Evolutionary conservation across 1,284 basidiomycete genomes (phyloP).

Genomic region (Cryptococcus sp.): DNA sequence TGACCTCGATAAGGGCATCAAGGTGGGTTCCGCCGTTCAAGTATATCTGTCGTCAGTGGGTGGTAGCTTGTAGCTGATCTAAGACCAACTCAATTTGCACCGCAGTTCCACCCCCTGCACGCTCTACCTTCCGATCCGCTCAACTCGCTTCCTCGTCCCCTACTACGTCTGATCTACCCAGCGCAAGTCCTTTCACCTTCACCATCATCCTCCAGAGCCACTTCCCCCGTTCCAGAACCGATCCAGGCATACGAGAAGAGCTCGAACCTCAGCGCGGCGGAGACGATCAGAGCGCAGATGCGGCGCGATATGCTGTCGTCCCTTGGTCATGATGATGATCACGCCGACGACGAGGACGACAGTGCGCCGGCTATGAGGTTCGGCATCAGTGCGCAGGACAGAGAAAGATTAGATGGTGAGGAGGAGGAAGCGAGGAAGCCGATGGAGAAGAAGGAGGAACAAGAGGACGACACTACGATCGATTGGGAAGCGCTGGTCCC

Average conservation of each 20-base stretch:
- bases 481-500: slow-evolving; percentile 44
- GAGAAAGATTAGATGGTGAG: slow-evolving; percentile 4
- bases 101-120: slow-evolving; percentile 52
- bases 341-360: slow-evolving; percentile 22
- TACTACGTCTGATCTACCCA: slow-evolving; percentile 45
- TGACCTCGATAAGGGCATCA: slow-evolving; percentile 55
- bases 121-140: slow-evolving; percentile 42
- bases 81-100: not conserved
- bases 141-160: slow-evolving; percentile 39
- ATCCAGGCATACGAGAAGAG: slow-evolving; percentile 15
- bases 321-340: slow-evolving; percentile 1
- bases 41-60: not conserved
- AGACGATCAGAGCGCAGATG: slow-evolving; percentile 47
- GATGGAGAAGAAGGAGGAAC: slow-evolving; percentile 1
- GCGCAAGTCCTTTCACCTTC: slow-evolving; percentile 25
- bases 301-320: slow-evolving; percentile 44
- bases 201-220: slow-evolving; percentile 17
- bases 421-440: slow-evolving; percentile 3
- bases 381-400: slow-evolving; percentile 11
- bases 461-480: slow-evolving; percentile 22
- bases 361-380: slow-evolving; percentile 19
- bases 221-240: slow-evolving; percentile 10
- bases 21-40: slow-evolving; percentile 29
- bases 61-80: not conserved
- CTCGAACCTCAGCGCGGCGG: slow-evolving; percentile 39